Evolutionary conservation across 352 stramenopile species (phyloP).

Genomic region (Saprolegnia diclina): DNA sequence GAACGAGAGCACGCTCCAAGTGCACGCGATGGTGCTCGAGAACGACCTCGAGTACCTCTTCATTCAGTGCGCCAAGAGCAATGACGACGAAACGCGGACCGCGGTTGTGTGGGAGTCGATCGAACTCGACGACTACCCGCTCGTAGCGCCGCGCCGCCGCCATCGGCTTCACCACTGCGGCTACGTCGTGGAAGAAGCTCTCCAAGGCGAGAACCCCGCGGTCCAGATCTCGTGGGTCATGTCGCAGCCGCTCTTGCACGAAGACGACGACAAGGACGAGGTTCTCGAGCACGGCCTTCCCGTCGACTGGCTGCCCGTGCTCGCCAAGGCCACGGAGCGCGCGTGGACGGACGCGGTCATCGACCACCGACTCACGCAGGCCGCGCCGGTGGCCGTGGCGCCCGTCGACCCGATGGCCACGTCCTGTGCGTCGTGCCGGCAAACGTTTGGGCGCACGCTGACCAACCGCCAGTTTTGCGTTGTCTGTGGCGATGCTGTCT

Average conservation of each 20-base stretch:
- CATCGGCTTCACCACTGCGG: slow-evolving; percentile 66
- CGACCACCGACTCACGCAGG: slow-evolving; percentile 6
- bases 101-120: slow-evolving; percentile 69
- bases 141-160: slow-evolving; percentile 67
- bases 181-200: slow-evolving; percentile 65
- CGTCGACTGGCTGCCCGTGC: slow-evolving; percentile 2
- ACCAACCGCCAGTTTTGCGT: slow-evolving; percentile 13
- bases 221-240: slow-evolving; percentile 9
- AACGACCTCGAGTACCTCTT: slow-evolving; percentile 83
- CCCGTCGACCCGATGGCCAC: background rate
- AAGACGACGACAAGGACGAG: slow-evolving; percentile 15
- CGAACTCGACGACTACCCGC: slow-evolving; percentile 67
- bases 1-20: slow-evolving; percentile 44
- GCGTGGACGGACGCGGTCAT: slow-evolving; percentile 7
- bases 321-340: background rate
- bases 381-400: background rate
- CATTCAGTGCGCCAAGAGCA: slow-evolving; percentile 64
- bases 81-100: slow-evolving; percentile 48
- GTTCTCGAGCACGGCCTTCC: slow-evolving; percentile 5
- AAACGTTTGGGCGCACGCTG: slow-evolving; percentile 6
- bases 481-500: background rate
- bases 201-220: background rate
- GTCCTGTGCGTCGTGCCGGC: background rate
- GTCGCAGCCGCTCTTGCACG: slow-evolving; percentile 5
- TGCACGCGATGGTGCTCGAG: slow-evolving; percentile 77